Base-by-base conservation (phyloP, 179 eudicot genomes). In the Patellifolia procumbens region DNA sequence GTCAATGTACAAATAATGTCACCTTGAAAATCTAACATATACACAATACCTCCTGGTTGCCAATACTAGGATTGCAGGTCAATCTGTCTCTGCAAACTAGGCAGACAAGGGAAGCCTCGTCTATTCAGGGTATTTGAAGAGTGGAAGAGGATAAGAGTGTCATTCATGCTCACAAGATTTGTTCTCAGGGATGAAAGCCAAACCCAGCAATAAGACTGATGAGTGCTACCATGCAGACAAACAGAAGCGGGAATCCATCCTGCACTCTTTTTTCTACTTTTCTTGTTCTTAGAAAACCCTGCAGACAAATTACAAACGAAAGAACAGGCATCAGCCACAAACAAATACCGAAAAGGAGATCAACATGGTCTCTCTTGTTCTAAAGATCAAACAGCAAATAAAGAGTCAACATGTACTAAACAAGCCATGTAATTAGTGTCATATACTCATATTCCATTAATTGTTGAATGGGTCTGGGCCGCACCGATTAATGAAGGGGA, bases 201-300 rank as follows among this genome's bases (percentile, higher is more conserved):
- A 82, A 89, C 53, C 97, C 98, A 31, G 89, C 81, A 39, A 86
- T 58, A 12, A 88, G 74, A 79, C 96, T 84, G 76, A 94, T 80
- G 53, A 92, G 78, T 32, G 94, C 92, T 39, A 93, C 96, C 92
- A 87, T 86, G 82, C 91, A 89, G 74, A 94, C 97, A 74, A 87
- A 93, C 61, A 90, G 56, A 53, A 89, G 83, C 2, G 97, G 98
- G 78, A 89, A 92, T 59, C 97, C 98, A 69, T 80, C 89, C 51
- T 84, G 91, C 39, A 87, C 84, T 79, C 75, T 89, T 83, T 82
- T 84, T 26, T 76, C 84, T 76, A 75, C 82, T 68, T 76, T 81
- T 62, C 77, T 86, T 46, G 56, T 82, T 68, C 78, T 90, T 83
- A 85, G 63, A 35, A 70, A 59, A 61, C 76, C 88, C 98, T 93